phyloP scores from a whole-genome alignment of 768 basidiomycete species.

The Xerocomellus dryophilus region DNA sequence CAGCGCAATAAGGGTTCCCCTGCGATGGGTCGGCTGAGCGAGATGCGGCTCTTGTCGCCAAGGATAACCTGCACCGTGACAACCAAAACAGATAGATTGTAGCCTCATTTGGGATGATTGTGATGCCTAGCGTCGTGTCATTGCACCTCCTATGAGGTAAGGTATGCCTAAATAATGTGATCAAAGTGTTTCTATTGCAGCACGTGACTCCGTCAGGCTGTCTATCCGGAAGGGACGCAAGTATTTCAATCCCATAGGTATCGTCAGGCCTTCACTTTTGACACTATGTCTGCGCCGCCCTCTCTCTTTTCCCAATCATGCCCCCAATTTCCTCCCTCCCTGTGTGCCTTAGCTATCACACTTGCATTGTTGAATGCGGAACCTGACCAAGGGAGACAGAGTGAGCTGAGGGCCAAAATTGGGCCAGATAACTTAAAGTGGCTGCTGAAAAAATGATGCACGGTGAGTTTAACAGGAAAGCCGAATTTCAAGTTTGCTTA shows the following conservation, averaged over 20 bases:
- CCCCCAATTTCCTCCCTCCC: background rate
- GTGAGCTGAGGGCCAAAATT: background rate
- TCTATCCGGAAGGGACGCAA: background rate
- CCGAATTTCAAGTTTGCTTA: background rate
- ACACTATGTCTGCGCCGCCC: background rate
- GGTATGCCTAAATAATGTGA: background rate
- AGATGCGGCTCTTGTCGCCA: background rate
- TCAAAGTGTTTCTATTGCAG: background rate
- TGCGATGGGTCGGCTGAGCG: background rate
- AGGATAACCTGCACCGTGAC: background rate
- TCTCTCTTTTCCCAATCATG: background rate
- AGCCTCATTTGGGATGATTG: background rate
- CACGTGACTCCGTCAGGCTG: background rate
- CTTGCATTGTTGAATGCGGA: background rate
- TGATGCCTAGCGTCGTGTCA: background rate
- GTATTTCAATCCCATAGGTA: background rate
- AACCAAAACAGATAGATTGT: background rate
- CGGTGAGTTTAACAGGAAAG: too few species aligned
- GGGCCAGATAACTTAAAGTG: background rate
- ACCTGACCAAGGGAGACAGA: background rate
- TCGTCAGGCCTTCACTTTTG: background rate
- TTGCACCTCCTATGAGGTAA: background rate
- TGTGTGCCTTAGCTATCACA: background rate
- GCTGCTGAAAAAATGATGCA: too few species aligned
- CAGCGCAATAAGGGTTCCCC: background rate